Conservation (phyloP, 192 early-diverging fungal species). For the Backusella psychrophila region DNA sequence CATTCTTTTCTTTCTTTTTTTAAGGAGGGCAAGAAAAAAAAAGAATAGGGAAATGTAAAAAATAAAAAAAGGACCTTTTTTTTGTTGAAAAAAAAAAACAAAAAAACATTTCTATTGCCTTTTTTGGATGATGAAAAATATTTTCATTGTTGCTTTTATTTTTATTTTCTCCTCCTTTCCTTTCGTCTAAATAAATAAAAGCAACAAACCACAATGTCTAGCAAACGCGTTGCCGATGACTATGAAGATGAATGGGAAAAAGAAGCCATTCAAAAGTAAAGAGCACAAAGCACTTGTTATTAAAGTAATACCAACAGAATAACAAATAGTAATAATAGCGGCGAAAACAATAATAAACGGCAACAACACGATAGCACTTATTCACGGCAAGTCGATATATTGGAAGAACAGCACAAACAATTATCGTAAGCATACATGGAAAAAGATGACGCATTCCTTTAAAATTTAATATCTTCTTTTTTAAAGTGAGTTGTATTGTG, state of each 20-base stretch:
- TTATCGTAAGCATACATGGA: neutral
- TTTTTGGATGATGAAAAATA: neutral
- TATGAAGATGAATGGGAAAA: constrained; percentile 14
- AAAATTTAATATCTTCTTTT: neutral
- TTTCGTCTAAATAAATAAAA: neutral
- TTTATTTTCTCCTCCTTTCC: neutral
- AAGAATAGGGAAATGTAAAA: neutral
- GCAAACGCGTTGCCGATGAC: neutral
- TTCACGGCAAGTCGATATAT: neutral
- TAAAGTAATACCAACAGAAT: neutral
- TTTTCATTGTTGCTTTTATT: neutral
- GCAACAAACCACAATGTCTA: neutral
- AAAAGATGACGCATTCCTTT: neutral
- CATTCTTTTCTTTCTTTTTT: constrained; percentile 5
- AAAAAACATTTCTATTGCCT: neutral
- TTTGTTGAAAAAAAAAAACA: neutral
- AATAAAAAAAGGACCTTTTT: neutral
- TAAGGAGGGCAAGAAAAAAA: neutral
- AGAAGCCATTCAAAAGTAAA: neutral
- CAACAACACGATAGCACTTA: neutral
- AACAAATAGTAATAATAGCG: neutral
- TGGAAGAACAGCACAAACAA: neutral
- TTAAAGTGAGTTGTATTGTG: neutral
- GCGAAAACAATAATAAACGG: neutral
- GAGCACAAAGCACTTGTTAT: neutral